Base-by-base conservation (phyloP, 2,329 filamentous ascomycete genomes). In the Dactylonectria estremocensis region DNA sequence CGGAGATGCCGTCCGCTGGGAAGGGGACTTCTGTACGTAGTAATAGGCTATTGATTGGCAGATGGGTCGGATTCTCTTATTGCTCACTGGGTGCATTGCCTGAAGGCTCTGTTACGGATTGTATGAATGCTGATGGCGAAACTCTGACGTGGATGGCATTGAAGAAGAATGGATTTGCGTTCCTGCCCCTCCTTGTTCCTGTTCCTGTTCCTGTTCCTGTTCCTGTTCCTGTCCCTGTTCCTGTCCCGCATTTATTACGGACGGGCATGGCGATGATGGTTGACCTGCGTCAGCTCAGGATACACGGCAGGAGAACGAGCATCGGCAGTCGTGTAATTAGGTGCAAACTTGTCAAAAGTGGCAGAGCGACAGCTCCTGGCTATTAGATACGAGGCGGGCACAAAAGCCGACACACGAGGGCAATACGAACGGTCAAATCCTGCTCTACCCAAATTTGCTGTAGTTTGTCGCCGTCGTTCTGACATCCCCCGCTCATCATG, bases 261-360 rank as follows among this genome's bases (percentile, higher is more conserved):
- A 40, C 43, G 56, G 55, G 28, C 55, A 60, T 55, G 62, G 55
- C 62, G 49, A 60, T 53, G 54, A 31, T 53, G 54, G 31, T 40
- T 40, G 48, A 48, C 18, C 22, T 22, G 50, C 20, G 35, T 20
- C 46, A 31, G 60, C 31, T 20, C 33, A 45, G 14, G 45, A 33
- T 35, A 8, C 37, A 45, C 9, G 14, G 40, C 50, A 35, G 24
- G 24, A 52, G n/a, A 24, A n/a, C 28, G 24, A 28, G 24, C 24
- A 28, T 28, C 24, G 24, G 24, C 4, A 28, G 24, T 28, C 24
- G 24, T 28, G n/a, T n/a, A n/a, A n/a, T 14, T 52, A 11, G 24
- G 7, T 43, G 40, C 8, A 8, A 5, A 20, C n/a, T 35, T 10
- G 16, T 16, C 11, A 31, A 28, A 28, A 35, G 31, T 46, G 40